Base-by-base conservation (phyloP, 73 alveolate genomes). In the Diophrys appendiculata region DNA sequence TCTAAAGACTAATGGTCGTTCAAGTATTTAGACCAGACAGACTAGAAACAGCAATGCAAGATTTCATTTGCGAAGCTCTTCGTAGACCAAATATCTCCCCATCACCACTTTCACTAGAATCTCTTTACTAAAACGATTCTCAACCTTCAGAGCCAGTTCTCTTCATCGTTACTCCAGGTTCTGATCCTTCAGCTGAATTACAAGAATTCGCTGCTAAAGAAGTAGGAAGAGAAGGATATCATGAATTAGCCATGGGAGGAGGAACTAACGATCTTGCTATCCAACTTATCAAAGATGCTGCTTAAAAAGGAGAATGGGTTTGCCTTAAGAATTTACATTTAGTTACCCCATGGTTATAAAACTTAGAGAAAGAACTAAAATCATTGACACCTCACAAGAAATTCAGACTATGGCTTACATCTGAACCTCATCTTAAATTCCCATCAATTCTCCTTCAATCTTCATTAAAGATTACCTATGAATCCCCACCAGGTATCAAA, bases 401-500 rank as follows among this genome's bases (percentile, higher is more conserved):
- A 84, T 98, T 98, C 84, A 95, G 99, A 89, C 91, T 98, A 35
- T 98, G 99, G 99, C 93, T 98, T 34, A 98, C 99, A 23, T 91
- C 99, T 43, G 99, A 98, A 84, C 98, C 99, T 8, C 99, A 98
- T 88, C 90, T 89, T 52, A 97, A 97, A 82, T 98, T 98, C 97
- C 99, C 99, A 67, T 94, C 99, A 30, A 97, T 98, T 23, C 92
- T 98, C 68, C 87, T 98, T 71, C 99, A 97, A 90, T 91, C 99
- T 22, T 93, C 99, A 67, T 89, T 97, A 60, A 98, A 96, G 83
- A 94, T 96, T 52, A 97, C 99, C 55, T 97, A 96, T 86, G 99
- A 98, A 78, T 95, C 99, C 11, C 99, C 99, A n/a, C 99, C 99
- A 23, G 99, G 99, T 8, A 90, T 98, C 60, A 97, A 98, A 86